Conservation (phyloP, 257 asterid genomes). For the Henckelia pumila region DNA sequence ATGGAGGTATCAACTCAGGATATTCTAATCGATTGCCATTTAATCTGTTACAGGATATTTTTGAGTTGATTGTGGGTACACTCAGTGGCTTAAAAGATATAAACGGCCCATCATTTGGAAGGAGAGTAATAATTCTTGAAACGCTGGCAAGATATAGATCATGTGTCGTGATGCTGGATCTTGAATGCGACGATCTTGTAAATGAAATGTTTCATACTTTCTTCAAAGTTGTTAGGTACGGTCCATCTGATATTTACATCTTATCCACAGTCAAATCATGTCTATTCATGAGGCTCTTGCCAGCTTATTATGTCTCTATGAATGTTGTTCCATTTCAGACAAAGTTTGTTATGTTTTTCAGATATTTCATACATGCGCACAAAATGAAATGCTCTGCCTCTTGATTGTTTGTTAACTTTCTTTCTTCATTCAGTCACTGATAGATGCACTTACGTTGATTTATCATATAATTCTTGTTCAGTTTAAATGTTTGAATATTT, state of each 20-base stretch:
- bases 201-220: slow-evolving; percentile 80
- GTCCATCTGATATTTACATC: slow-evolving; percentile 17
- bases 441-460: neutral
- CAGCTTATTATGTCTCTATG: slow-evolving; percentile 6
- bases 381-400: neutral
- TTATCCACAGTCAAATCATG: neutral
- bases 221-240: slow-evolving; percentile 76
- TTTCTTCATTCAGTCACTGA: no score
- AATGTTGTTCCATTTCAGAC: neutral
- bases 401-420: neutral
- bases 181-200: slow-evolving; percentile 92
- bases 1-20: slow-evolving; percentile 22
- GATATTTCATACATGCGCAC: neutral
- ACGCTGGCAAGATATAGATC: slow-evolving; percentile 94
- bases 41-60: slow-evolving; percentile 67
- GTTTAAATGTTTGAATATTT: neutral
- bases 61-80: slow-evolving; percentile 84
- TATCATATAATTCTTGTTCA: neutral
- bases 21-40: slow-evolving; percentile 28
- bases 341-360: neutral
- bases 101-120: slow-evolving; percentile 71
- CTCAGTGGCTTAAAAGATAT: slow-evolving; percentile 82
- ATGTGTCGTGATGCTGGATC: slow-evolving; percentile 97
- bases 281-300: slow-evolving; percentile 1
- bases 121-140: slow-evolving; percentile 91